These are phyloP conservation scores for Epichloe scottii DNA, from an alignment of 2,329 filamentous ascomycete genomes.

Conservation along the genomic window DNA sequence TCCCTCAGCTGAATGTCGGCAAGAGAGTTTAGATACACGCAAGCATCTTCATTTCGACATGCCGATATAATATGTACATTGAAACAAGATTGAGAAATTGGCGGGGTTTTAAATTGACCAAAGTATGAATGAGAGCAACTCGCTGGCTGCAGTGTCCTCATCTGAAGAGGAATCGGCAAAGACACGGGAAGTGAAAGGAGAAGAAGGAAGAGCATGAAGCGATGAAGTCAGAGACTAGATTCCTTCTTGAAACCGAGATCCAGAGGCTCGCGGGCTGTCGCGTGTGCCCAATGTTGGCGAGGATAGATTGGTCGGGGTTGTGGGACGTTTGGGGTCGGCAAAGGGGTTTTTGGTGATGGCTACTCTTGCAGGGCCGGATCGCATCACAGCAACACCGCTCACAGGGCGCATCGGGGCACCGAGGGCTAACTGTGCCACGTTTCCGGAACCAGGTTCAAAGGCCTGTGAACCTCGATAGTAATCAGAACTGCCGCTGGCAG, in stretches of 20 bases:
- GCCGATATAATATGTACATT: slow-evolving; percentile 5
- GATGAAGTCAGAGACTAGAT: slow-evolving; percentile 16
- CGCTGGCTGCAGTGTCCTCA: neutral
- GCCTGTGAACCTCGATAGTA: slow-evolving; percentile 42
- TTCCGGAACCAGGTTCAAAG: slow-evolving; percentile 23
- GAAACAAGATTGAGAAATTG: neutral
- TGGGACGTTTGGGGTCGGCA: slow-evolving; percentile 16
- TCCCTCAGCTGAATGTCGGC: neutral
- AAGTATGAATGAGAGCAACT: neutral
- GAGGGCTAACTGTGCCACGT: slow-evolving; percentile 33
- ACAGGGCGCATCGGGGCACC: slow-evolving; percentile 47
- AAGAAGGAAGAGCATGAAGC: slow-evolving; percentile 1
- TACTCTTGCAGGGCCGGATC: slow-evolving; percentile 53
- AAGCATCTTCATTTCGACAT: slow-evolving; percentile 1
- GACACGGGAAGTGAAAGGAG: neutral
- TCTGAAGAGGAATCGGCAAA: neutral
- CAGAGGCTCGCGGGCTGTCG: slow-evolving; percentile 22
- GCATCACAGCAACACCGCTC: slow-evolving; percentile 47
- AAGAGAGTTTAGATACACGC: neutral
- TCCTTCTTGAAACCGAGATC: slow-evolving; percentile 29
- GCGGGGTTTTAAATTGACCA: neutral
- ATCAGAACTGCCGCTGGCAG: slow-evolving; percentile 36
- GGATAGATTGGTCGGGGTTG: slow-evolving; percentile 14
- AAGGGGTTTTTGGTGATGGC: slow-evolving; percentile 45
- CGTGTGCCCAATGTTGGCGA: slow-evolving; percentile 23